Percentiles rank a stretch among this genome's conserved stretches.
Evolutionary conservation across 192 early-diverging fungal genomes (phyloP).

Genomic region (Fimicolochytrium jonesii): DNA sequence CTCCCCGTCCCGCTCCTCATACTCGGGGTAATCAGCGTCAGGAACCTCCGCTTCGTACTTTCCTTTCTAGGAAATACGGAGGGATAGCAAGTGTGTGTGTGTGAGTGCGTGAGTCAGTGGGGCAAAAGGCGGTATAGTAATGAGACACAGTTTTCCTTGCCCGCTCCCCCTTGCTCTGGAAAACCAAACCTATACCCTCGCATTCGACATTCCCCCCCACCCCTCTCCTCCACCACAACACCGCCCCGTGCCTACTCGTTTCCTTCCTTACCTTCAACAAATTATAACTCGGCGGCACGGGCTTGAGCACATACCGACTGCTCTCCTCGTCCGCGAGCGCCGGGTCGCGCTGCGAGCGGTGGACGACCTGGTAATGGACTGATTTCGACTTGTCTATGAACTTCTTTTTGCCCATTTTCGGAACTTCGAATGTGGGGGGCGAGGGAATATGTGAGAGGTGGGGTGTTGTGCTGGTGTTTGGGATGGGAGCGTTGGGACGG

Average conservation of each 20-base stretch:
- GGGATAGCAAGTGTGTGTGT: too few relatives aligned
- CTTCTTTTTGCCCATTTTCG: slow-evolving; percentile 41
- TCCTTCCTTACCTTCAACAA: slow-evolving; percentile 41
- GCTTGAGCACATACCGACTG: slow-evolving; percentile 74
- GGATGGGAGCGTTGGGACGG: too few relatives aligned
- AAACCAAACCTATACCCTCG: too few relatives aligned
- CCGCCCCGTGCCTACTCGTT: not conserved
- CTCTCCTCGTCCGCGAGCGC: slow-evolving; percentile 76
- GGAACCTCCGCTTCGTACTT: slow-evolving; percentile 31
- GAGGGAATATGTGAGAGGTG: too few relatives aligned
- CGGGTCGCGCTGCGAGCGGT: slow-evolving; percentile 94
- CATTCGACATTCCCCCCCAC: too few relatives aligned
- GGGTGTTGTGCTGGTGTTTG: too few relatives aligned
- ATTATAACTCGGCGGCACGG: slow-evolving; percentile 67
- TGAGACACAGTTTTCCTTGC: too few relatives aligned
- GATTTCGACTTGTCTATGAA: slow-evolving; percentile 89
- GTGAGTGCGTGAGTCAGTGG: too few relatives aligned
- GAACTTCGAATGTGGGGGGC: not conserved
- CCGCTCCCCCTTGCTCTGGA: too few relatives aligned
- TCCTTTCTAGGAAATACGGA: slow-evolving; percentile 37
- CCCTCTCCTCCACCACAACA: not conserved
- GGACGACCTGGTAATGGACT: slow-evolving; percentile 85
- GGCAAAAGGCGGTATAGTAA: too few relatives aligned
- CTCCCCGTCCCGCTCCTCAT: slow-evolving; percentile 23
- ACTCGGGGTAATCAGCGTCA: slow-evolving; percentile 27